These are phyloP conservation scores for Apodospora peruviana DNA, from an alignment of 495 filamentous ascomycete genomes.

Conservation along the genomic window DNA sequence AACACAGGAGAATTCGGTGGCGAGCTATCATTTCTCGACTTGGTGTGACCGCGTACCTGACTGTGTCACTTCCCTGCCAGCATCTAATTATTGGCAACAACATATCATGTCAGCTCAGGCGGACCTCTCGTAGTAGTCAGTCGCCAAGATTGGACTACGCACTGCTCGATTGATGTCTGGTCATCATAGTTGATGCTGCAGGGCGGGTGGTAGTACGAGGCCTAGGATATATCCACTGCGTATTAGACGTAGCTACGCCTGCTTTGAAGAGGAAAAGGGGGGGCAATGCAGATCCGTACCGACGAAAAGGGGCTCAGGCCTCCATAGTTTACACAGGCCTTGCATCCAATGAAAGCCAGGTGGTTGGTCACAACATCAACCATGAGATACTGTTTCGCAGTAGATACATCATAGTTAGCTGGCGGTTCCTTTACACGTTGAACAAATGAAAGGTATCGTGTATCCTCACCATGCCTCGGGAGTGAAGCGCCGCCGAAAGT, in stretches of 20 bases:
- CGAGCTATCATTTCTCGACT: background rate
- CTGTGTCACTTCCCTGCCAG: slow-evolving; percentile 60
- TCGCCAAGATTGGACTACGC: no score
- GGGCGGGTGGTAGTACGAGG: slow-evolving; percentile 59
- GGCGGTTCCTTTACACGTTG: no score
- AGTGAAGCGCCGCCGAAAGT: slow-evolving; percentile 54
- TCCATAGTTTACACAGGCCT: slow-evolving; percentile 53
- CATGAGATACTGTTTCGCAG: slow-evolving; percentile 67
- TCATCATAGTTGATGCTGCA: slow-evolving; percentile 66
- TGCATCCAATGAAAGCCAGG: slow-evolving; percentile 58
- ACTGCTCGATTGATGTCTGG: slow-evolving; percentile 34
- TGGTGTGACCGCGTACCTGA: slow-evolving; percentile 23
- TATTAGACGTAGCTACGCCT: no score
- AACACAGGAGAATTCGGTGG: background rate
- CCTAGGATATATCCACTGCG: slow-evolving; percentile 1
- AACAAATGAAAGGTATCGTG: background rate
- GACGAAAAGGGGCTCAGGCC: slow-evolving; percentile 61
- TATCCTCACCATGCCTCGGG: slow-evolving; percentile 50
- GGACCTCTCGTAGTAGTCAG: no score
- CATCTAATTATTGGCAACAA: slow-evolving; percentile 38
- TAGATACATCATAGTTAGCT: no score
- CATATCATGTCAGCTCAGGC: background rate
- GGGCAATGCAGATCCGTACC: slow-evolving; percentile 7
- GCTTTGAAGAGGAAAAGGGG: no score
- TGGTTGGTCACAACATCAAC: slow-evolving; percentile 78